Base-by-base conservation (phyloP, 257 asterid genomes). In the Lantana camara region DNA sequence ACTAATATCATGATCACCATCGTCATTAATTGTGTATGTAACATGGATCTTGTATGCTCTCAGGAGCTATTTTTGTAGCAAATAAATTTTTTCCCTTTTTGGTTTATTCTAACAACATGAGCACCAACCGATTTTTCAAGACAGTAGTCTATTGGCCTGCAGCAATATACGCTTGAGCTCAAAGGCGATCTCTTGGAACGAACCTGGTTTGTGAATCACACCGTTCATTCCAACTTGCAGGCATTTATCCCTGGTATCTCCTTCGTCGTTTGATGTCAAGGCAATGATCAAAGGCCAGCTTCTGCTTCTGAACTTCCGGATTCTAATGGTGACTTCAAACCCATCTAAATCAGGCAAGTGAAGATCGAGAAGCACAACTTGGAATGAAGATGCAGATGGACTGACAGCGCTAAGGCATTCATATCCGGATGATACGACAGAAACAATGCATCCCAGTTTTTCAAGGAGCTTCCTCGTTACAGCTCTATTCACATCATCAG, bases 331-430 rank as follows among this genome's bases (percentile, higher is more conserved):
- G 4, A 94, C 91, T 67, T 94, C 99, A 55, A 71, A 91, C 15
- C 96, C 96, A 57, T 90, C 96, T 61, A 94, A 53, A 69, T 85
- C 96, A 1, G 89, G 85, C 79, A 90, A 68, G 63, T 94, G 90
- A 46, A 88, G 93, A 83, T 94, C 98, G 64, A 94, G 75, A 47
- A 94, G 78, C 53, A 94, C 82, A 35, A 94, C 27, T 71, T 77
- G 87, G 42, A 67, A 76, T 1, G 79, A 65, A 20, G 96, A 73
- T 1, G 32, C 64, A 14, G 71, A 50, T 6, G 91, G 85, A 24
- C 88, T 87, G 5, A 94, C 67, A 46, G 88, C 77, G 19, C 71
- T 58, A 4, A 94, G 82, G 77, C 98, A 94, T 55, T 85, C 93
- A 17, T 72, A 85, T 61, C 98, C 99, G 30, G 96, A 78, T 14